Conservation (phyloP, 1,284 basidiomycete species). For the Vanrija sp. region DNA sequence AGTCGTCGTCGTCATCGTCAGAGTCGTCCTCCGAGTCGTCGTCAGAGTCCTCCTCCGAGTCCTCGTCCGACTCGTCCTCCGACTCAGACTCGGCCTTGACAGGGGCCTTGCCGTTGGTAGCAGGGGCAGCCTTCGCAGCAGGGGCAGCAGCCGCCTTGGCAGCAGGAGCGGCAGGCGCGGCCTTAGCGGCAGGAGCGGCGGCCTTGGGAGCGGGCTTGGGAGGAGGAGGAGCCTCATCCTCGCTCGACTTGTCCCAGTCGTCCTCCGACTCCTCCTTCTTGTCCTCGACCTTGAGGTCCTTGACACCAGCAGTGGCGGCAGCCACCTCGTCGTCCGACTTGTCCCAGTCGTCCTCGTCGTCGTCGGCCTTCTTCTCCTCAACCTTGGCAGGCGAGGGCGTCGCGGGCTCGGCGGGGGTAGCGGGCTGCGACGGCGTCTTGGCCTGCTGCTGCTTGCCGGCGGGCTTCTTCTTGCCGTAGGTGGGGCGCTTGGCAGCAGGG, state of each 20-base stretch:
- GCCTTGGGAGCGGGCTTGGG: constrained; percentile 13
- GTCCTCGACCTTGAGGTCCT: constrained; percentile 39
- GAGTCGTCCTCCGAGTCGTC: constrained; percentile 36
- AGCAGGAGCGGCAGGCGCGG: neutral
- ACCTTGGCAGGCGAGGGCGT: constrained; percentile 25
- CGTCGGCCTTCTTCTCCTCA: constrained; percentile 22
- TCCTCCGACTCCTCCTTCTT: constrained; percentile 29
- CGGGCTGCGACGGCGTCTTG: constrained; percentile 30
- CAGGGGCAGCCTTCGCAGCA: constrained; percentile 17
- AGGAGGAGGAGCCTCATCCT: constrained; percentile 25
- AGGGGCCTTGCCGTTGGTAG: constrained; percentile 31
- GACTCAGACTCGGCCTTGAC: constrained; percentile 33
- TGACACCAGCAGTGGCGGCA: constrained; percentile 27
- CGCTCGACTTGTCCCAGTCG: constrained; percentile 77
- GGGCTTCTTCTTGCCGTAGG: constrained; percentile 74
- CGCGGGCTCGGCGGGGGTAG: constrained; percentile 37
- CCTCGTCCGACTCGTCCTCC: constrained; percentile 32
- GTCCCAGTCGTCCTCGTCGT: constrained; percentile 9
- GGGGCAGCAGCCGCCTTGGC: constrained; percentile 16
- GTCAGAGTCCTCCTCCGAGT: constrained; percentile 51
- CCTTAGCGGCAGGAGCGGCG: constrained; percentile 2
- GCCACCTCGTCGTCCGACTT: constrained; percentile 21
- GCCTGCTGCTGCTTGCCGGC: constrained; percentile 37
- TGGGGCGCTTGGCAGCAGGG: constrained; percentile 52
- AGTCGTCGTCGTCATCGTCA: constrained; percentile 50